These are phyloP conservation scores for Dendrocalamus sinicus DNA, from an alignment of 176 grass and related monocot species.

Conservation along the genomic window DNA sequence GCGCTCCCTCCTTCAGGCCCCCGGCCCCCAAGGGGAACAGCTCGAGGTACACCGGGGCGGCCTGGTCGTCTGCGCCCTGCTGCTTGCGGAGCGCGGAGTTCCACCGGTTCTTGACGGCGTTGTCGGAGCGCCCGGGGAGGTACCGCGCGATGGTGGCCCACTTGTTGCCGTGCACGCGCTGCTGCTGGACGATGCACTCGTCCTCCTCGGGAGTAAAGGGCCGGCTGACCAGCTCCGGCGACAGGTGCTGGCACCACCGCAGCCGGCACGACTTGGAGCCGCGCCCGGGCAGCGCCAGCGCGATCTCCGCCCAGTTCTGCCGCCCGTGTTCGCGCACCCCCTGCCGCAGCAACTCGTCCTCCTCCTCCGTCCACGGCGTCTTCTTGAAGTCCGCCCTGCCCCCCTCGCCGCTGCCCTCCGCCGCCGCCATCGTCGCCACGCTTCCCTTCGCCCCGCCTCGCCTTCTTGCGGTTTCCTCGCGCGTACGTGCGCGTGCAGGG, in stretches of 20 bases:
- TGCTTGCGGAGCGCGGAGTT: constrained; percentile 66
- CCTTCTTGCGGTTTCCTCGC: neutral
- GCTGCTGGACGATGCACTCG: constrained; percentile 55
- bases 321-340: constrained; percentile 54
- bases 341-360: constrained; percentile 57
- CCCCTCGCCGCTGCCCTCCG: neutral
- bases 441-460: neutral
- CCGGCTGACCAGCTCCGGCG: constrained; percentile 55
- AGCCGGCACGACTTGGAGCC: constrained; percentile 73
- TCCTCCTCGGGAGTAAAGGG: constrained; percentile 70
- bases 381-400: constrained; percentile 43
- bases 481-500: neutral
- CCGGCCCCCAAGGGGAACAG: constrained; percentile 13
- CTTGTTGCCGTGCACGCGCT: constrained; percentile 74
- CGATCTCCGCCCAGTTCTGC: constrained; percentile 66
- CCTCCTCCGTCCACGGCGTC: constrained; percentile 64
- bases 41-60: constrained; percentile 8
- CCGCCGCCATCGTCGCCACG: constrained; percentile 3
- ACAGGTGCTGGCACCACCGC: constrained; percentile 74
- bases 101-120: constrained; percentile 85
- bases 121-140: constrained; percentile 65
- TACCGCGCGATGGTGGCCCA: constrained; percentile 91
- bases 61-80: neutral
- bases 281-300: constrained; percentile 42
- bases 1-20: neutral